A percentile compares a stretch with the other conserved stretches of the same genome.
These are phyloP conservation scores for Corynespora cassiicola DNA, from an alignment of 2,329 filamentous ascomycete species.

Conservation along the genomic window DNA sequence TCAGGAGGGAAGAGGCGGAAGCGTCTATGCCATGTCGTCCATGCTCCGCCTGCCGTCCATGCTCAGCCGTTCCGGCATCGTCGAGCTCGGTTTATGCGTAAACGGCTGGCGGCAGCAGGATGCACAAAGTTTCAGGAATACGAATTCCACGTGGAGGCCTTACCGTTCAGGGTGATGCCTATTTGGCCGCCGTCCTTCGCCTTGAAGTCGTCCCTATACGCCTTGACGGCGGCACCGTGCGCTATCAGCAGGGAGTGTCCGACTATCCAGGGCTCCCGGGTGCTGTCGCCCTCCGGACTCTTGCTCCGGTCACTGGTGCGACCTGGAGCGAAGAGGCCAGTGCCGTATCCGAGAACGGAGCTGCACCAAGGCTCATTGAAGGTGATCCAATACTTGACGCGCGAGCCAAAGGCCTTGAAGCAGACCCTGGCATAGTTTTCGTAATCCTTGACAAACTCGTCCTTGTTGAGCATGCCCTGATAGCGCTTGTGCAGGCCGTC, in stretches of 20 bases:
- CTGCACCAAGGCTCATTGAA: slow-evolving; percentile 92
- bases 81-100: too few relatives aligned
- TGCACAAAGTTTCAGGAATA: slow-evolving; percentile 19
- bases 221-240: slow-evolving; percentile 80
- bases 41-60: too few relatives aligned
- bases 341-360: slow-evolving; percentile 79
- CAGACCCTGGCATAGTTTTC: slow-evolving; percentile 78
- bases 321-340: slow-evolving; percentile 82
- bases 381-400: slow-evolving; percentile 88
- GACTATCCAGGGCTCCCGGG: slow-evolving; percentile 80
- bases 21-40: too few relatives aligned
- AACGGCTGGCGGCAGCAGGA: slow-evolving; percentile 20
- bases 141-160: slow-evolving; percentile 18
- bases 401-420: slow-evolving; percentile 74
- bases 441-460: slow-evolving; percentile 83
- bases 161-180: slow-evolving; percentile 84
- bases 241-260: slow-evolving; percentile 82
- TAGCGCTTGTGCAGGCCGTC: slow-evolving; percentile 81
- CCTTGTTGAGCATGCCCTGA: slow-evolving; percentile 78
- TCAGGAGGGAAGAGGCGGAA: too few relatives aligned
- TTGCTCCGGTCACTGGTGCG: slow-evolving; percentile 76
- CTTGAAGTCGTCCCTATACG: slow-evolving; percentile 85
- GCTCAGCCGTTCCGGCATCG: too few relatives aligned
- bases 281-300: slow-evolving; percentile 74
- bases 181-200: slow-evolving; percentile 74